A percentile compares a stretch with the other conserved stretches of the same genome.
These are phyloP conservation scores for Bolboschoenus planiculmis DNA, from an alignment of 176 grass and related monocot species.

Conservation along the genomic window DNA sequence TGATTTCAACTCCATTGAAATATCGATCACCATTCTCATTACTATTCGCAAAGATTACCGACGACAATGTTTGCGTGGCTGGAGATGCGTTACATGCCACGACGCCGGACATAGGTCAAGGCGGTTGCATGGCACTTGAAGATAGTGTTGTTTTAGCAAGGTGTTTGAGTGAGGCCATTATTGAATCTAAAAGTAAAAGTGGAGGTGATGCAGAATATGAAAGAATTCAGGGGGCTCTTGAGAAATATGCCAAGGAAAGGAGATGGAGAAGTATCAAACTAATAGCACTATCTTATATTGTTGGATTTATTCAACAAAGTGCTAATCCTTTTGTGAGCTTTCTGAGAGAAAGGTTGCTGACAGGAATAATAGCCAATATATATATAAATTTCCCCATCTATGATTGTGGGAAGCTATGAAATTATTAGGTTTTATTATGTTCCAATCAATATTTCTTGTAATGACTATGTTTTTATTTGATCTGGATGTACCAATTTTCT, in stretches of 20 bases:
- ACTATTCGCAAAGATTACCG: conserved; percentile 27
- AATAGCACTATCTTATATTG: conserved; percentile 13
- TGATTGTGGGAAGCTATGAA: conserved; percentile 12
- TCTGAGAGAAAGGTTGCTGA: conserved; percentile 32
- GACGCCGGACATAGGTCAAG: conserved; percentile 72
- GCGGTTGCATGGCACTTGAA: conserved; percentile 75
- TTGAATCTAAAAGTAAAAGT: background rate
- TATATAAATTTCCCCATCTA: background rate
- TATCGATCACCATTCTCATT: conserved; percentile 55
- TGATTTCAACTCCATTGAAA: conserved; percentile 37
- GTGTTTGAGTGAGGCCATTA: conserved; percentile 46
- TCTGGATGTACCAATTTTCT: background rate
- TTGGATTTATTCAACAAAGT: conserved; percentile 49
- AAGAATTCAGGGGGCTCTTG: conserved; percentile 31
- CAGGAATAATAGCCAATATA: background rate
- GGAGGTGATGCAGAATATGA: conserved; percentile 1
- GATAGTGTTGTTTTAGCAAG: conserved; percentile 48
- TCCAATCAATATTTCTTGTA: background rate
- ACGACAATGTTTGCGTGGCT: conserved; percentile 49
- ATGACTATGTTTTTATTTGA: background rate
- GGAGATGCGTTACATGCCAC: conserved; percentile 86
- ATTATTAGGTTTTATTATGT: background rate
- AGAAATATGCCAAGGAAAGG: conserved; percentile 36
- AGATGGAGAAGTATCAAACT: conserved; percentile 58
- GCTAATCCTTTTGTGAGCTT: conserved; percentile 21